Evolutionary conservation across 148 eudicot genomes (phyloP).

Genomic region (Vaccinium corymbosum): DNA sequence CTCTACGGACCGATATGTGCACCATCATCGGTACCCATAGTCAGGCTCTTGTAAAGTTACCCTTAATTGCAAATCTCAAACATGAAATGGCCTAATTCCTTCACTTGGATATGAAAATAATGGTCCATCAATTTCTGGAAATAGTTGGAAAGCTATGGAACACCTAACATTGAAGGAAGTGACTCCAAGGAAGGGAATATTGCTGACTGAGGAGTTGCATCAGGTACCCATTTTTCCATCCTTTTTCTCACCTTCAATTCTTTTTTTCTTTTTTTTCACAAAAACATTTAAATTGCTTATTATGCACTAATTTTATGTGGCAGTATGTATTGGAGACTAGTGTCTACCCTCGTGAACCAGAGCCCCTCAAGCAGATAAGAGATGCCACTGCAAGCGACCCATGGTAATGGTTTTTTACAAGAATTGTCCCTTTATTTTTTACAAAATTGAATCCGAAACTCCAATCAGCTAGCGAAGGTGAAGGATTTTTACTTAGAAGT

Average conservation of each 20-base stretch:
- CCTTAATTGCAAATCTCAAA: no score
- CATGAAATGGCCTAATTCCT: no score
- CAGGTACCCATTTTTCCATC: constrained; percentile 4
- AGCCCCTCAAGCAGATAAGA: constrained; percentile 27
- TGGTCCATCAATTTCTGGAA: neutral
- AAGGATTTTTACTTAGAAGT: no score
- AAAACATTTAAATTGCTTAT: neutral
- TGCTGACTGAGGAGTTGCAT: constrained; percentile 18
- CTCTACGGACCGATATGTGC: no score
- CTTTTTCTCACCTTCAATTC: neutral
- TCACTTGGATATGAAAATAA: no score
- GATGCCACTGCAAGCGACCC: constrained; percentile 26
- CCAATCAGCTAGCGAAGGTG: no score
- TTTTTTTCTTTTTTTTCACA: no score
- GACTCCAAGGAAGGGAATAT: constrained; percentile 16
- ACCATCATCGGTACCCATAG: no score
- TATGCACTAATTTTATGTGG: neutral
- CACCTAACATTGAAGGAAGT: neutral
- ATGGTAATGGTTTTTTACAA: constrained; percentile 4
- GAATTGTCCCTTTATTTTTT: neutral
- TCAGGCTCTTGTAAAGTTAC: no score
- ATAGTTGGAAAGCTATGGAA: constrained; percentile 12
- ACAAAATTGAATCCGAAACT: no score
- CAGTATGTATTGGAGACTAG: constrained; percentile 34
- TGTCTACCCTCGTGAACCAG: constrained; percentile 31